A percentile compares a stretch with the other conserved stretches of the same genome.
Conservation (phyloP, 371 early-diverging fungal species). For the Cokeromyces recurvatus region DNA sequence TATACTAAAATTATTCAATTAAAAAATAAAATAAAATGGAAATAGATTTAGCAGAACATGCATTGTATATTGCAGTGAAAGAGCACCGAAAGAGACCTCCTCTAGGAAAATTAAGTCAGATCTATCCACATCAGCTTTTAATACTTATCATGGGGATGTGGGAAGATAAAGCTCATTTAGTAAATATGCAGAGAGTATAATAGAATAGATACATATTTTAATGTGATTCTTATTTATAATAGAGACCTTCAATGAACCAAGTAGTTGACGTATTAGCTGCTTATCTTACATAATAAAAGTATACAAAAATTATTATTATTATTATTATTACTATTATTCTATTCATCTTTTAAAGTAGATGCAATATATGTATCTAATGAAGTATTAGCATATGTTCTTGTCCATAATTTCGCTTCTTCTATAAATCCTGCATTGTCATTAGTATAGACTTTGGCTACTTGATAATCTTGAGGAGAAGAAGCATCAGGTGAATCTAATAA, state of each 20-base stretch:
- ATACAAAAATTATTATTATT: background rate
- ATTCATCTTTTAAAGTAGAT: background rate
- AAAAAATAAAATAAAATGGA: too few species aligned
- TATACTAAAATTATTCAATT: too few species aligned
- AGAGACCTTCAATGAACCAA: slow-evolving; percentile 24
- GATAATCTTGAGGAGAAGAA: slow-evolving; percentile 37
- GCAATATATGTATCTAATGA: slow-evolving; percentile 1
- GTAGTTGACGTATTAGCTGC: slow-evolving; percentile 19
- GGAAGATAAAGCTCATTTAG: slow-evolving; percentile 56
- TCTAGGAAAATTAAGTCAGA: slow-evolving; percentile 43
- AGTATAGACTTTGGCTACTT: slow-evolving; percentile 18
- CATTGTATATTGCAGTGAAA: slow-evolving; percentile 47
- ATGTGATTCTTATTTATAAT: background rate
- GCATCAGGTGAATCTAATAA: slow-evolving; percentile 51
- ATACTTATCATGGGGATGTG: slow-evolving; percentile 71
- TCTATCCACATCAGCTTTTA: slow-evolving; percentile 57
- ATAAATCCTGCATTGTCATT: slow-evolving; percentile 2
- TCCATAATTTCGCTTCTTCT: slow-evolving; percentile 7
- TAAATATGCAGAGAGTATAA: slow-evolving; percentile 8
- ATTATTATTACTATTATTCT: background rate
- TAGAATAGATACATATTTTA: background rate
- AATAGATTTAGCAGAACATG: slow-evolving; percentile 34
- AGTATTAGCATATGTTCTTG: slow-evolving; percentile 1
- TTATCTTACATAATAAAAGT: slow-evolving; percentile 6
- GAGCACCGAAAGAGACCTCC: slow-evolving; percentile 60